Evolutionary conservation across 805 yeast genomes (phyloP).

Genomic region (Osmozyma mogii): DNA sequence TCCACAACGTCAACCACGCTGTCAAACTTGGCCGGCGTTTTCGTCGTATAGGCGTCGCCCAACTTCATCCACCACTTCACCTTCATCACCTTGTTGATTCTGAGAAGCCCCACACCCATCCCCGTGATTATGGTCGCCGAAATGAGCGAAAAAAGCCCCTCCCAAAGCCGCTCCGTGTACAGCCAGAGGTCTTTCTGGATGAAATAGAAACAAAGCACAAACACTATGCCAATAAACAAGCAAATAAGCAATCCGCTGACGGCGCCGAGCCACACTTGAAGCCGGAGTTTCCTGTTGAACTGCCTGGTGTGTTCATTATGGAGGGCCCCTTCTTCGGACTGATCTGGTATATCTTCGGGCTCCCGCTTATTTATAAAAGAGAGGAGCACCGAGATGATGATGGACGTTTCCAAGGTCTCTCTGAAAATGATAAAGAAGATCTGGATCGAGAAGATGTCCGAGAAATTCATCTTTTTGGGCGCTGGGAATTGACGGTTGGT

Average conservation of each 20-base stretch:
- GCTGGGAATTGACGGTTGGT: not conserved
- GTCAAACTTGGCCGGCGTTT: constrained; percentile 3
- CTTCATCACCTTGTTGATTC: constrained; percentile 69
- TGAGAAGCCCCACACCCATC: constrained; percentile 78
- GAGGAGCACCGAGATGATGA: constrained; percentile 65
- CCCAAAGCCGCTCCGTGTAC: constrained; percentile 82
- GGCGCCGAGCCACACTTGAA: constrained; percentile 83
- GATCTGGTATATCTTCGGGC: constrained; percentile 6
- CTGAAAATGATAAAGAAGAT: constrained; percentile 66
- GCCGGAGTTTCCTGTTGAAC: constrained; percentile 29
- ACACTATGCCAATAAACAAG: constrained; percentile 61
- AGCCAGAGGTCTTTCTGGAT: constrained; percentile 86
- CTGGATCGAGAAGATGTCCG: constrained; percentile 53
- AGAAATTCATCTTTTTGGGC: constrained; percentile 9
- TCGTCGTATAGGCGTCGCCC: constrained; percentile 31
- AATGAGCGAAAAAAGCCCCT: constrained; percentile 70
- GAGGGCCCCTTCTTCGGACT: too few species aligned
- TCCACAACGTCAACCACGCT: constrained; percentile 6
- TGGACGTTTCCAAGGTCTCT: constrained; percentile 71
- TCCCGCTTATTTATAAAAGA: constrained; percentile 54
- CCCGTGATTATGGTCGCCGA: constrained; percentile 74
- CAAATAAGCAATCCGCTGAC: constrained; percentile 62
- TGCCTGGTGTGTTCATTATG: too few species aligned
- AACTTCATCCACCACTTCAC: constrained; percentile 62
- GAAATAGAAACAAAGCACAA: constrained; percentile 62